phyloP scores from a whole-genome alignment of 2,329 filamentous ascomycete species.

The Trichoderma koningiopsis region DNA sequence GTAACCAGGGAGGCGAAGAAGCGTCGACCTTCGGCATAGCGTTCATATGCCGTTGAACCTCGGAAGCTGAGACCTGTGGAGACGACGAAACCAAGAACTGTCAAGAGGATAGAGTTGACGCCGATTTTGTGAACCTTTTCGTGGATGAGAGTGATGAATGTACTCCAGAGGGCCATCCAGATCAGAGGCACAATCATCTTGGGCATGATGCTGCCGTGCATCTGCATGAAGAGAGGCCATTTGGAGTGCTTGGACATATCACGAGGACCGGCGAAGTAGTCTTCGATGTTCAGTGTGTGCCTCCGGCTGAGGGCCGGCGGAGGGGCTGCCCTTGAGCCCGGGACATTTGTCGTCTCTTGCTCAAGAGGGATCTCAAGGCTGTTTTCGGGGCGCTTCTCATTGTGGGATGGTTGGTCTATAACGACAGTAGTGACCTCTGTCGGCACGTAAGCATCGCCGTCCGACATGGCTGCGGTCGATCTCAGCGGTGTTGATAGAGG shows the following conservation, averaged over 20 bases:
- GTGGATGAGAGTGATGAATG: constrained; percentile 61
- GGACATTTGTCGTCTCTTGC: constrained; percentile 1
- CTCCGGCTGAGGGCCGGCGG: constrained; percentile 36
- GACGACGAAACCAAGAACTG: constrained; percentile 79
- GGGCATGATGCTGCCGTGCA: constrained; percentile 75
- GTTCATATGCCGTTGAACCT: constrained; percentile 75
- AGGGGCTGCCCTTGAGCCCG: constrained; percentile 17
- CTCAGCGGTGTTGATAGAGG: neutral
- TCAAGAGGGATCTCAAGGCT: constrained; percentile 20
- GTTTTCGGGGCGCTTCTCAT: neutral
- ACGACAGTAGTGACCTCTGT: constrained; percentile 5
- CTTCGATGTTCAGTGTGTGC: constrained; percentile 53
- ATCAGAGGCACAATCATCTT: constrained; percentile 71
- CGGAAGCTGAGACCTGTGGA: constrained; percentile 77
- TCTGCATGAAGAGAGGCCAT: constrained; percentile 72
- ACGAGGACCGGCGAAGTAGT: constrained; percentile 67
- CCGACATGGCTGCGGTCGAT: constrained; percentile 18
- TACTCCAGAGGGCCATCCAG: constrained; percentile 66
- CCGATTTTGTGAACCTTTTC: constrained; percentile 44
- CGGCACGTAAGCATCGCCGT: constrained; percentile 4
- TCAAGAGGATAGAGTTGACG: constrained; percentile 58
- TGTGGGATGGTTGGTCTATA: neutral
- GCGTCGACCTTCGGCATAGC: constrained; percentile 65
- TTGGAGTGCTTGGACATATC: constrained; percentile 74
- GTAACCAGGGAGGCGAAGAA: constrained; percentile 63